A percentile compares a stretch with the other conserved stretches of the same genome.
phyloP scores from a whole-genome alignment of 345 rosid genomes.

The Aquilaria sinensis region DNA sequence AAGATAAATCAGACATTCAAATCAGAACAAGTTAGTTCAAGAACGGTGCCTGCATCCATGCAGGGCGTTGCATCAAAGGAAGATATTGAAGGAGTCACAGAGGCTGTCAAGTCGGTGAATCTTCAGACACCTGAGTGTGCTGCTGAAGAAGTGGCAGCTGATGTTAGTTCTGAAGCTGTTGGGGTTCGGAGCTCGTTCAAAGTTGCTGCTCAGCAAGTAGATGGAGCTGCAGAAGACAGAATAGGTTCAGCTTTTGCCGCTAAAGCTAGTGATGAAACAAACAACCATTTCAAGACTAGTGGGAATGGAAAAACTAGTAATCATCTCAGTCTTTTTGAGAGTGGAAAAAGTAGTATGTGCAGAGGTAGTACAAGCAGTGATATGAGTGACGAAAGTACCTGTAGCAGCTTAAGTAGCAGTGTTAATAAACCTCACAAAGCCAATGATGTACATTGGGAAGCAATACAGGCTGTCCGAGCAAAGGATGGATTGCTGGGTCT shows the following conservation, averaged over 20 bases:
- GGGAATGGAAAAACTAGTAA: constrained; percentile 39
- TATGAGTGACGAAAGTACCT: constrained; percentile 65
- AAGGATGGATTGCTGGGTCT: constrained; percentile 64
- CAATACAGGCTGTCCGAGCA: constrained; percentile 63
- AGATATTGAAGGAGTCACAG: constrained; percentile 15
- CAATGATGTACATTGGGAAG: constrained; percentile 75
- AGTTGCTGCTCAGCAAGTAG: background rate
- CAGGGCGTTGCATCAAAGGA: constrained; percentile 24
- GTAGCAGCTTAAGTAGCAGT: constrained; percentile 59
- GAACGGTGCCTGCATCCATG: constrained; percentile 13
- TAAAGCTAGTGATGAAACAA: constrained; percentile 31
- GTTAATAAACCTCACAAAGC: constrained; percentile 77
- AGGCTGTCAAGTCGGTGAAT: constrained; percentile 16
- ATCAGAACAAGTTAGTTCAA: constrained; percentile 27
- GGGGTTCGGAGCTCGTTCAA: constrained; percentile 8
- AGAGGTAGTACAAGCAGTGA: constrained; percentile 76
- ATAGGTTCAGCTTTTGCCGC: constrained; percentile 18
- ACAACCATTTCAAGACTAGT: constrained; percentile 31
- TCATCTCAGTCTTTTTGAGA: constrained; percentile 35
- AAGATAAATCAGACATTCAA: constrained; percentile 28
- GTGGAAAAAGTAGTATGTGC: constrained; percentile 45
- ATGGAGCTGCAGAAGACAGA: constrained; percentile 19
- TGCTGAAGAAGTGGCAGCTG: constrained; percentile 22
- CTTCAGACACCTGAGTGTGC: constrained; percentile 16
- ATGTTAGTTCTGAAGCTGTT: constrained; percentile 18